Base-by-base conservation (phyloP, 2,329 filamentous ascomycete genomes). In the Amphichorda felina region DNA sequence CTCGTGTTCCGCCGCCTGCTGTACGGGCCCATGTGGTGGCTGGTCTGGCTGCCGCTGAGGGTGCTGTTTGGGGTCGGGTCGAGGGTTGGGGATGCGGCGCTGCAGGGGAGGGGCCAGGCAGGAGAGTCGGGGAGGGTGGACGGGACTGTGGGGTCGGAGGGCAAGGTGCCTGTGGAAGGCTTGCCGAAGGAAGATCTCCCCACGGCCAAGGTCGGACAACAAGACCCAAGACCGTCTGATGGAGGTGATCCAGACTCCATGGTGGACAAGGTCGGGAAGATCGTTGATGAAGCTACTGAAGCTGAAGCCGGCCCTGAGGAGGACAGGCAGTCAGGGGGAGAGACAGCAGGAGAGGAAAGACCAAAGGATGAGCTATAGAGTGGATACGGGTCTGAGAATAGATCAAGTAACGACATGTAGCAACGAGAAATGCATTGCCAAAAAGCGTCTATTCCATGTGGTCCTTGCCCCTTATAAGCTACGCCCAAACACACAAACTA, bases 11-110 rank as follows among this genome's bases (percentile, higher is more conserved):
- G 91, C 19, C 68, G 91, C 30, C 66, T 89, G 28, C 52, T 98
- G 7, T 98, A 93, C 61, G 89, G 91, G 0, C 91, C 91, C 2
- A 58, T 85, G 38, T 93, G 84, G 79, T 91, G 86, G 83, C 65
- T 96, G 16, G 58, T 95, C 17, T 89, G 83, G 73, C 63, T 91
- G 38, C 89, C 89, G 2, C 47, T 89, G n/a, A 77, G 78, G 47
- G 54, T 83, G 15, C 43, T 79, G 9, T 79, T 79, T 48, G 75
- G 71, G 19, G 54, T 73, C 35, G 55, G 71, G 11, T 63, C 78
- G 39, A 66, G 67, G 13, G 60, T 78, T 3, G 57, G 81, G 16
- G 64, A 66, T 22, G 65, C 60, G 2, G 57, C 78, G 11, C 64
- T 72, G 35, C 41, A 41, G 46, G 8, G 36, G 48, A 45, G 52